Evolutionary conservation across 225 moss, liverwort and hornwort species (phyloP), one percentile per base, ranked within the genome.

Genomic region (Sphagnum tenellum): DNA sequence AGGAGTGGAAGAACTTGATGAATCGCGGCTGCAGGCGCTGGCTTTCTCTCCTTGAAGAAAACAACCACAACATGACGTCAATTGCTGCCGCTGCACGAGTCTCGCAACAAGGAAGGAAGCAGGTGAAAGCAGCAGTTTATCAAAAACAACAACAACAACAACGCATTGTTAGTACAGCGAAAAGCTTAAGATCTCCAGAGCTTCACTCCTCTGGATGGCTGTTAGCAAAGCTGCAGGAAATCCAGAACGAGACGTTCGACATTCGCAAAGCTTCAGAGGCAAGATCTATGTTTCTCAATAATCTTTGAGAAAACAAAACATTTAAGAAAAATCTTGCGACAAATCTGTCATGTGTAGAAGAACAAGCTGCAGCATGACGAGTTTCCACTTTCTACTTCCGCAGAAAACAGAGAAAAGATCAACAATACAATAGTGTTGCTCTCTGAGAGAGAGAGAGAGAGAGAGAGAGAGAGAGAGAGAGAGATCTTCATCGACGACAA

Each of bases 261-360:
- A 66, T 64, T 55, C 54, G 59, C 44, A 73, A 71, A 56, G 84
- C 81, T 45, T 49, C 78, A 64, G 75, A 84, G 81, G 84, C 64
- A 76, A 29, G 29, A 29, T 29, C 29, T 29, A 29, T 29, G 29
- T 29, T 29, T 29, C 29, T 29, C 29, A 29, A 29, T 29, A 29
- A 29, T 29, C 29, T 29, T 29, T 29, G 29, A 29, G 29, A 29
- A 29, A 29, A 29, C 29, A 29, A 29, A 29, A 29, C 29, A 29
- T 29, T 29, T 29, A 29, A 29, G 29, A 29, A 29, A 29, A 29
- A 29, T 29, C 0, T 29, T 29, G 29, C 29, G 29, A 29, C 29
- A 29, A 1, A 29, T 29, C 29, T 29, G 29, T 29, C 29, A 29
- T 29, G 29, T 29, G 29, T 29, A 29, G 29, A 29, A 29, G 29